Percentiles rank a stretch among this genome's conserved stretches.
Evolutionary conservation across 1,139 yeast species (phyloP).

Genomic region (Ogataea hybrid): DNA sequence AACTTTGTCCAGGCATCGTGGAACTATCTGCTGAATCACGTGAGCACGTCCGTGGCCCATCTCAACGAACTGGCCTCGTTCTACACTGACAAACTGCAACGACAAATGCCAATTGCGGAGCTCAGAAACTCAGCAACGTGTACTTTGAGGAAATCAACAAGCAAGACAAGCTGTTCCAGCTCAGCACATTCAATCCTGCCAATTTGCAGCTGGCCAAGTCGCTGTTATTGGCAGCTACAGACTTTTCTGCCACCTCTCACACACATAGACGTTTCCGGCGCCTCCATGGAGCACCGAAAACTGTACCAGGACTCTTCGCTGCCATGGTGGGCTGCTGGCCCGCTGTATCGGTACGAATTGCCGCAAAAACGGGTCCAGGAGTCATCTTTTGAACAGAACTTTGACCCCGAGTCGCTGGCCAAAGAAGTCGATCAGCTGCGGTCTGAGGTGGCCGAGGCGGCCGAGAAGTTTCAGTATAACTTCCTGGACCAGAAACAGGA

Average conservation of each 20-base stretch:
- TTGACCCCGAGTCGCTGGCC: slow-evolving; percentile 17
- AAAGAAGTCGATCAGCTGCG: slow-evolving; percentile 20
- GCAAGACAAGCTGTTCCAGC: too few species aligned
- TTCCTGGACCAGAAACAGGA: slow-evolving; percentile 18
- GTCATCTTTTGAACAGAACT: slow-evolving; percentile 11
- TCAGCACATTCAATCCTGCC: too few species aligned
- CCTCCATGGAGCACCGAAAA: too few species aligned
- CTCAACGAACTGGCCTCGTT: slow-evolving; percentile 20
- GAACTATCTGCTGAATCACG: slow-evolving; percentile 29
- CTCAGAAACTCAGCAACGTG: slow-evolving; percentile 29
- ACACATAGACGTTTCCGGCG: too few species aligned
- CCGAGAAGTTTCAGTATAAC: slow-evolving; percentile 27
- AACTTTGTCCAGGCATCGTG: slow-evolving; percentile 33
- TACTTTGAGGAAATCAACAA: too few species aligned
- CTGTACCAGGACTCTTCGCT: slow-evolving; percentile 21
- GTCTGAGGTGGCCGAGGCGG: slow-evolving; percentile 22
- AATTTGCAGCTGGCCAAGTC: too few species aligned
- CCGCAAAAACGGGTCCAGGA: slow-evolving; percentile 15
- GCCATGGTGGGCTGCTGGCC: slow-evolving; percentile 30
- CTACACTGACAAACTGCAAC: slow-evolving; percentile 16
- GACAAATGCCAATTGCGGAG: slow-evolving; percentile 23
- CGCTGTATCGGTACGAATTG: slow-evolving; percentile 21
- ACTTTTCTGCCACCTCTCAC: too few species aligned
- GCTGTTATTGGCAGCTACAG: too few species aligned
- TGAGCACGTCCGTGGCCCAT: slow-evolving; percentile 21